Conservation (phyloP, 768 basidiomycete species). For the Exidia glandulosa region DNA sequence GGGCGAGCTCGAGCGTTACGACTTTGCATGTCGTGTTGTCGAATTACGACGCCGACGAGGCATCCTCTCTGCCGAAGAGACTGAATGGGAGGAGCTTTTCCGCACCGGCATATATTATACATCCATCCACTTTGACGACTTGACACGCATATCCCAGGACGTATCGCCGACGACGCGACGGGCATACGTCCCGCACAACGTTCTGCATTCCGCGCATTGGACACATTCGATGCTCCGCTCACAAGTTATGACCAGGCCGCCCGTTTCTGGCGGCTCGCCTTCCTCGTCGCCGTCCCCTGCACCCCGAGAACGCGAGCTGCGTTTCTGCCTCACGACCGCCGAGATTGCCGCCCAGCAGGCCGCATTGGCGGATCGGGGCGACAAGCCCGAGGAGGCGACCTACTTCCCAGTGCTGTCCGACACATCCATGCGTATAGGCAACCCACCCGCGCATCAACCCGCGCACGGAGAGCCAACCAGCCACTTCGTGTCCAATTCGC, state of each 20-base stretch:
- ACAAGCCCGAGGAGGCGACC: not conserved
- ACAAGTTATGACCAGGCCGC: conserved; percentile 35
- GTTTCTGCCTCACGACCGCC: conserved; percentile 41
- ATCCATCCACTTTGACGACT: conserved; percentile 77
- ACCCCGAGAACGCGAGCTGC: conserved; percentile 49
- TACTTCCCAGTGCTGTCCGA: not conserved
- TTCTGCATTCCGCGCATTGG: conserved; percentile 76
- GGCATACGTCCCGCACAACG: conserved; percentile 54
- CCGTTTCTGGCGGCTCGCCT: conserved; percentile 20
- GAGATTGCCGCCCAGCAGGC: conserved; percentile 31
- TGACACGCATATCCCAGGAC: conserved; percentile 64
- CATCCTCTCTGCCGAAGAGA: conserved; percentile 49
- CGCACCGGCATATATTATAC: conserved; percentile 69
- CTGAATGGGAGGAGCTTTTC: conserved; percentile 61
- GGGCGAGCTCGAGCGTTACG: conserved; percentile 71
- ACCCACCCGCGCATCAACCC: not conserved
- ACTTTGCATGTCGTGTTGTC: conserved; percentile 61
- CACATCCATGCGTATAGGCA: not conserved
- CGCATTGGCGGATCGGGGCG: conserved; percentile 1
- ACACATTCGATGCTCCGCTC: conserved; percentile 55
- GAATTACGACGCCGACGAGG: conserved; percentile 56
- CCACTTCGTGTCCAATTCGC: not conserved
- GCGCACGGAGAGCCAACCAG: not conserved
- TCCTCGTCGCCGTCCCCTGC: conserved; percentile 16
- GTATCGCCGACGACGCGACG: conserved; percentile 58